Evolutionary conservation across 2,329 filamentous ascomycete species (phyloP).

Genomic region (Cadophora malorum): DNA sequence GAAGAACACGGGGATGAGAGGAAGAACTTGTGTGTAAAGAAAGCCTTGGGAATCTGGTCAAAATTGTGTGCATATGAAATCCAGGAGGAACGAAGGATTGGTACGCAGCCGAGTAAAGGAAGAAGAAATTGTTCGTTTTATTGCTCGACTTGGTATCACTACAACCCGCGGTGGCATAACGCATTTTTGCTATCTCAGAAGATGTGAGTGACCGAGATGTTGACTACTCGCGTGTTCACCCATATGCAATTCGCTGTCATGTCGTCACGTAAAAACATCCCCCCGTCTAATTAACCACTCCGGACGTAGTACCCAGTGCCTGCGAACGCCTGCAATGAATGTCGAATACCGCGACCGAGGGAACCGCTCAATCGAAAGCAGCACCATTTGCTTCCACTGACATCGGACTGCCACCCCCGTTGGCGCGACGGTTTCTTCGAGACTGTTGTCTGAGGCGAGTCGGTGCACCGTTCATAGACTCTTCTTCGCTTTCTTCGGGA

Average conservation of each 20-base stretch:
- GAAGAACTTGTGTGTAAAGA: too few relatives aligned
- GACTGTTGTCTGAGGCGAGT: slow-evolving; percentile 25
- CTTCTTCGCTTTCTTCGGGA: slow-evolving; percentile 61
- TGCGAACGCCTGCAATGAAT: slow-evolving; percentile 25
- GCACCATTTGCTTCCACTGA: slow-evolving; percentile 42
- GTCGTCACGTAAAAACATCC: slow-evolving; percentile 8
- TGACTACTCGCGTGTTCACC: slow-evolving; percentile 4
- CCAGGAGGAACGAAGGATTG: neutral
- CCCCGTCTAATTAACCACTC: slow-evolving; percentile 16
- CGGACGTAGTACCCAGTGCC: slow-evolving; percentile 8
- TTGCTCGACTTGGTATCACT: slow-evolving; percentile 21
- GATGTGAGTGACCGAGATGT: neutral
- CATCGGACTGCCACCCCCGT: slow-evolving; percentile 44
- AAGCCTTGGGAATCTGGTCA: neutral
- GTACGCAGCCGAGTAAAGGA: neutral
- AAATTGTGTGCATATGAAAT: neutral
- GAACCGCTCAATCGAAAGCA: slow-evolving; percentile 25
- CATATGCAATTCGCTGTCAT: slow-evolving; percentile 26
- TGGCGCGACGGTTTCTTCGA: slow-evolving; percentile 31
- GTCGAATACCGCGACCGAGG: slow-evolving; percentile 11
- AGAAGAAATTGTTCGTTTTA: slow-evolving; percentile 9
- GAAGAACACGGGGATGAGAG: neutral
- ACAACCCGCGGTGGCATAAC: slow-evolving; percentile 5
- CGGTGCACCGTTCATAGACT: slow-evolving; percentile 45
- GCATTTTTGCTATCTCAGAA: slow-evolving; percentile 1